A percentile compares a stretch with the other conserved stretches of the same genome.
Conservation (phyloP, 2,329 filamentous ascomycete genomes). For the Trichoderma citrinoviride region DNA sequence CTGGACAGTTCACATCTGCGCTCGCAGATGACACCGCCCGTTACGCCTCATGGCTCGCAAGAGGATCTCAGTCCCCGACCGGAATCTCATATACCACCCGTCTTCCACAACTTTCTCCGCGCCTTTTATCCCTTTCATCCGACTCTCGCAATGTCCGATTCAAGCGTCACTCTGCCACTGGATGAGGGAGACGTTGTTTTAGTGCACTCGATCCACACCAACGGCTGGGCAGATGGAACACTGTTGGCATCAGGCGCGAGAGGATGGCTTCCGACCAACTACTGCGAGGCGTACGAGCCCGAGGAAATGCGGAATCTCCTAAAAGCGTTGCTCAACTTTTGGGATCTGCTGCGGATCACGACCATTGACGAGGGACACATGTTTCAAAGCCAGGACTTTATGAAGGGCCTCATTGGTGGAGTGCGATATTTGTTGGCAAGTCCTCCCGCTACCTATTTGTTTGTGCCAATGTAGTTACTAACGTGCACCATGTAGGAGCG, state of each 20-base stretch:
- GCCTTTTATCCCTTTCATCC: conserved; percentile 93
- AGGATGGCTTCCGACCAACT: conserved; percentile 97
- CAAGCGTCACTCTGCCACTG: conserved; percentile 83
- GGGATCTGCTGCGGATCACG: conserved; percentile 82
- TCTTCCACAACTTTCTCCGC: conserved; percentile 92
- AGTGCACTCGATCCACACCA: conserved; percentile 94
- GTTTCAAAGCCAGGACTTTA: conserved; percentile 89
- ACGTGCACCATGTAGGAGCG: conserved; percentile 61
- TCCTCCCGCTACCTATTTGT: conserved; percentile 24
- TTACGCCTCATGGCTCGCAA: conserved; percentile 67
- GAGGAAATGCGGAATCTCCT: conserved; percentile 81
- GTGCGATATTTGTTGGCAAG: conserved; percentile 85
- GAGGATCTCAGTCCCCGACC: conserved; percentile 51
- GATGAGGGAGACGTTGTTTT: conserved; percentile 89
- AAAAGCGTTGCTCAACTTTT: conserved; percentile 84
- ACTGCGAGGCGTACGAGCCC: conserved; percentile 92
- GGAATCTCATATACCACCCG: conserved; percentile 50
- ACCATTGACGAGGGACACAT: conserved; percentile 72
- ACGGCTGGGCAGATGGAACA: conserved; percentile 97
- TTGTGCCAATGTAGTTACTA: neutral
- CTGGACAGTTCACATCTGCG: conserved; percentile 39
- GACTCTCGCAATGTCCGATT: conserved; percentile 70
- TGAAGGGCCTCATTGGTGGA: conserved; percentile 89
- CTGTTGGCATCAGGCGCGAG: conserved; percentile 79
- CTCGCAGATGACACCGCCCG: conserved; percentile 72